These are phyloP conservation scores for Rhizopus delemar DNA, from an alignment of 371 early-diverging fungal genomes.

Conservation along the genomic window DNA sequence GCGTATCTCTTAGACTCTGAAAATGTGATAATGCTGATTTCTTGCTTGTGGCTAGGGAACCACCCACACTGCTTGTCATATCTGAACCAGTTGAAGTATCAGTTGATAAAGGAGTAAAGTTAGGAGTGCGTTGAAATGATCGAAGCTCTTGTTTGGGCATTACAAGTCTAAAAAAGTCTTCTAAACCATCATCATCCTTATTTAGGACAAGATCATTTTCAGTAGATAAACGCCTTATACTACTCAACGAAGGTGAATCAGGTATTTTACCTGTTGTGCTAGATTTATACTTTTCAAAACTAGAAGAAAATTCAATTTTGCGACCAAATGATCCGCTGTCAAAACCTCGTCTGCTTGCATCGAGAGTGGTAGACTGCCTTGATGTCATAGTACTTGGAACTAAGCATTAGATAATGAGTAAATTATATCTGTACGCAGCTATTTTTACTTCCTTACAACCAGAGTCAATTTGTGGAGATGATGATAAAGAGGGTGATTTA, in stretches of 20 bases:
- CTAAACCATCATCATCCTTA: constrained; percentile 50
- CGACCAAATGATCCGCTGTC: constrained; percentile 18
- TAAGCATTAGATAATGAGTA: too few relatives aligned
- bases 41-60: background rate
- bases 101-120: background rate
- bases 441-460: constrained; percentile 26
- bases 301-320: constrained; percentile 33
- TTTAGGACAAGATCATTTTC: background rate
- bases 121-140: constrained; percentile 33
- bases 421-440: background rate
- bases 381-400: too few relatives aligned
- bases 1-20: constrained; percentile 35
- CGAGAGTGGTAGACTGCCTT: too few relatives aligned
- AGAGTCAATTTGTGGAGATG: constrained; percentile 49
- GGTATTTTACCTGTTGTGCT: constrained; percentile 12
- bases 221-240: constrained; percentile 4
- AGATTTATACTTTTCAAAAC: constrained; percentile 37
- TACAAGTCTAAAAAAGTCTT: constrained; percentile 62
- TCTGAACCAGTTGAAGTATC: background rate
- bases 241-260: constrained; percentile 10
- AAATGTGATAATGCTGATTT: constrained; percentile 32
- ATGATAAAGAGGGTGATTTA: constrained; percentile 69
- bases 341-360: background rate
- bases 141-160: constrained; percentile 53
- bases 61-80: constrained; percentile 1